Percentiles rank a stretch among this genome's conserved stretches.
Evolutionary conservation across 2,329 filamentous ascomycete genomes (phyloP).

Genomic region (Immersiporthe knoxdaviesiana): DNA sequence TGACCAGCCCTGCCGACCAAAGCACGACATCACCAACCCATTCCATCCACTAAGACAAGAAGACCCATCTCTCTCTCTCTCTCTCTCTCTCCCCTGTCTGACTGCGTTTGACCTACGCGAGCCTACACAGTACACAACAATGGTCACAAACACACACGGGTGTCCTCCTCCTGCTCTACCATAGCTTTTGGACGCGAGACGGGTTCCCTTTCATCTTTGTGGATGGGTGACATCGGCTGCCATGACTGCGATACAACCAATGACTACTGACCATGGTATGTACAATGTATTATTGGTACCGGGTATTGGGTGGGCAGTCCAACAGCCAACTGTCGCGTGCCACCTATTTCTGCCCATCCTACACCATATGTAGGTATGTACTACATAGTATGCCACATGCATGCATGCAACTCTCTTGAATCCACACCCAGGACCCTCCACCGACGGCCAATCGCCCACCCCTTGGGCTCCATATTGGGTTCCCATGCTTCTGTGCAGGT

Average conservation of each 20-base stretch:
- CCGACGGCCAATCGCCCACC: not conserved
- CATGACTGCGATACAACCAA: not conserved
- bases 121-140: not conserved
- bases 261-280: too few relatives aligned
- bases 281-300: not conserved
- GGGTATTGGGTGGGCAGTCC: not conserved
- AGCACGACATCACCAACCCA: not conserved
- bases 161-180: not conserved
- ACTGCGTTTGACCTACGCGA: not conserved
- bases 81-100: not conserved
- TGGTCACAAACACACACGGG: not conserved
- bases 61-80: not conserved
- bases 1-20: not conserved
- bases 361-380: too few relatives aligned
- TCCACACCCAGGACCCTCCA: not conserved
- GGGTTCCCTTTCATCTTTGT: not conserved
- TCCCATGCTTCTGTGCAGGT: not conserved
- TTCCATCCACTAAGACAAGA: not conserved
- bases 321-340: conserved; percentile 10
- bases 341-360: not conserved
- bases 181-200: not conserved
- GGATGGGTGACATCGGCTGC: conserved; percentile 1
- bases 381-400: too few relatives aligned
- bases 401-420: not conserved
- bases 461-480: too few relatives aligned